phyloP scores from a whole-genome alignment of 139 green algal genomes.

The Deuterostichococcus epilithicus region DNA sequence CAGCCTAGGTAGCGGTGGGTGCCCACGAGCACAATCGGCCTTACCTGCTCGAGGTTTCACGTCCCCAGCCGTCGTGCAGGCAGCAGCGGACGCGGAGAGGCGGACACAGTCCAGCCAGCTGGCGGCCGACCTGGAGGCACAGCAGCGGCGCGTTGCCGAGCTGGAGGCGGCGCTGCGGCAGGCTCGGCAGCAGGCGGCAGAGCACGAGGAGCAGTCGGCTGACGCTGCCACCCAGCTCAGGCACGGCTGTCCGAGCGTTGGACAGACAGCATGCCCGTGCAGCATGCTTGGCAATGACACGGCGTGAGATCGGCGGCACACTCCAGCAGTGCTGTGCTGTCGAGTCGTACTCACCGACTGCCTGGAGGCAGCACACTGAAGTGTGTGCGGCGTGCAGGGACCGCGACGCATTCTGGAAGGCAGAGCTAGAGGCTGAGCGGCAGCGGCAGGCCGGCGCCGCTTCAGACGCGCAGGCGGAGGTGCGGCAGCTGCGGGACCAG shows the following conservation, averaged over 20 bases:
- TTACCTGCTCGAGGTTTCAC: no score
- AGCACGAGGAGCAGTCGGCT: not conserved
- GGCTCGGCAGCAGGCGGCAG: not conserved
- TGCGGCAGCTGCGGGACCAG: not conserved
- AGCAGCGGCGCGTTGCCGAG: not conserved
- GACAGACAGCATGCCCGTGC: no score
- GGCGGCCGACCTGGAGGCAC: not conserved
- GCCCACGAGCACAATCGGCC: no score
- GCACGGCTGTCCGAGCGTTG: not conserved
- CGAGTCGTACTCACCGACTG: not conserved
- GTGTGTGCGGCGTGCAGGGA: not conserved
- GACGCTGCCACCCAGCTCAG: not conserved
- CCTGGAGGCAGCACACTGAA: not conserved
- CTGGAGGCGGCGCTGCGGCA: conserved; percentile 3
- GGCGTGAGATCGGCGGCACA: no score
- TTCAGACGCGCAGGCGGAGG: not conserved
- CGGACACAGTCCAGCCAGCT: not conserved
- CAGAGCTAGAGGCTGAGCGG: not conserved
- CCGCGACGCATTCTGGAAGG: not conserved
- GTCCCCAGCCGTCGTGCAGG: not conserved
- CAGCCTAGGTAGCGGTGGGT: no score
- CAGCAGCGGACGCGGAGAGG: not conserved
- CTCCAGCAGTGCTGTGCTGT: no score
- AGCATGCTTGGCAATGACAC: no score
- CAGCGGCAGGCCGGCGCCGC: conserved; percentile 4